Evolutionary conservation across 176 grass and related monocot species (phyloP), one percentile per base, ranked within the genome.

Genomic region (Oryza australiensis): DNA sequence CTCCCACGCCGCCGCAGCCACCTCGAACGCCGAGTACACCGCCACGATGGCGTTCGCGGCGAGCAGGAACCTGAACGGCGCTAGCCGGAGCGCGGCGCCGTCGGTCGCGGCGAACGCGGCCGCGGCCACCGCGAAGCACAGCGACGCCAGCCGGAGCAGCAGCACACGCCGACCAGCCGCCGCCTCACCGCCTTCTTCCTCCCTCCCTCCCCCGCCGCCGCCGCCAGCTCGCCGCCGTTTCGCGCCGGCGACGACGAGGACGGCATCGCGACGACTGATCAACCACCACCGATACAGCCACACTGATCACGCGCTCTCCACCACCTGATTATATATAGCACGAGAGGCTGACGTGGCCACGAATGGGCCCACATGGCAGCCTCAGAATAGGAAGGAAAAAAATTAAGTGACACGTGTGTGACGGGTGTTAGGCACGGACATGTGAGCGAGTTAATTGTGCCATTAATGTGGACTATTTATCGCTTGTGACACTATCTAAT

Each of bases 31-130:
- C 67, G 92, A 93, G 82, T 98, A 98, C n/a, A 82, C 41, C 9
- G 90, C 84, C 7, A 93, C 86, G 64, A 98, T 80, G n/a, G 92
- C 92, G 77, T 98, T 87, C 33, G 95, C 84, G 3, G 92, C 90
- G 2, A 98, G 88, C 68, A 93, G 79, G 23, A 97, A 57, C 86
- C 94, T 26, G 87, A 86, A 89, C 71, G 87, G 66, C 55, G 66
- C 76, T 32, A 69, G 66, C 9, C 40, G 77, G 40, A 72, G 82
- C 76, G 37, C 66, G 26, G 77, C 40, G 75, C 29, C 28, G 75
- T 55, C 26, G 9, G 82, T 66, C 0, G 78, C 55, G 9, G 72
- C 42, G 57, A 89, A n/a, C 72, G 72, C 77, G 20, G 72, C 87
- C 23, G 82, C 42, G 12, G 83, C 42, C 2, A 75, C 32, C 32